Base-by-base conservation (phyloP, 78 protist species). In the Mastigamoeba balamuthi region DNA sequence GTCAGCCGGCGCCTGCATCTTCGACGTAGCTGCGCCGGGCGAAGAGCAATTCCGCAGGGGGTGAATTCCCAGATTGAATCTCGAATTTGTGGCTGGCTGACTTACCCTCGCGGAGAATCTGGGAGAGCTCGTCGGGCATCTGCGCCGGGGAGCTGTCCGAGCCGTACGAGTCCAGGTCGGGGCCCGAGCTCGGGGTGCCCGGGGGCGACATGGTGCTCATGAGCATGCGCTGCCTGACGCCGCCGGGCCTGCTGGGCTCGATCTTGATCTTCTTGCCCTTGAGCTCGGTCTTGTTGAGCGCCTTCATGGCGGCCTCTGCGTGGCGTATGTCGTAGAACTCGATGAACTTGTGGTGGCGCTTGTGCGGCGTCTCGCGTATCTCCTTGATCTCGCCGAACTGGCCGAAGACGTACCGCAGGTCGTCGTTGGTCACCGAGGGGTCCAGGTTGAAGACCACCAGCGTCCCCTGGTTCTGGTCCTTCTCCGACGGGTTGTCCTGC, bases 351-450 rank as follows among this genome's bases (percentile, higher is more conserved):
- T 91, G 91, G 40, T 66, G 86, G 65, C 72, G n/a, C 68, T 88
- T 88, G 84, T 88, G 78, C 7, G 95, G 90, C 0, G 92, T 82
- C n/a, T 85, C 91, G 17, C 95, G 9, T 27, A 91, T 86, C 63
- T 88, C 95, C 72, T 75, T 76, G 23, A 91, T 66, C 36, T 77
- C 83, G 28, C 95, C 95, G 43, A 43, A 82, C 23, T 36, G 27
- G 36, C 72, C 82, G 69, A 91, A 91, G 8, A 74, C 9, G 8
- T 40, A 28, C 36, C 6, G 6, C 6, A 91, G 41, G 1, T 63
- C 81, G n/a, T 76, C 75, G 38, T 72, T 84, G 0, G 83, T 40
- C 0, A 63, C 65, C 28, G 28, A 6, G 0, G 85, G 69, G 33
- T 79, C 80, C 9, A 85, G n/a, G 75, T 88, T 88, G 68, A 88